A percentile compares a stretch with the other conserved stretches of the same genome.
Evolutionary conservation across 345 rosid species (phyloP).

Genomic region (Noccaea bulbosa): DNA sequence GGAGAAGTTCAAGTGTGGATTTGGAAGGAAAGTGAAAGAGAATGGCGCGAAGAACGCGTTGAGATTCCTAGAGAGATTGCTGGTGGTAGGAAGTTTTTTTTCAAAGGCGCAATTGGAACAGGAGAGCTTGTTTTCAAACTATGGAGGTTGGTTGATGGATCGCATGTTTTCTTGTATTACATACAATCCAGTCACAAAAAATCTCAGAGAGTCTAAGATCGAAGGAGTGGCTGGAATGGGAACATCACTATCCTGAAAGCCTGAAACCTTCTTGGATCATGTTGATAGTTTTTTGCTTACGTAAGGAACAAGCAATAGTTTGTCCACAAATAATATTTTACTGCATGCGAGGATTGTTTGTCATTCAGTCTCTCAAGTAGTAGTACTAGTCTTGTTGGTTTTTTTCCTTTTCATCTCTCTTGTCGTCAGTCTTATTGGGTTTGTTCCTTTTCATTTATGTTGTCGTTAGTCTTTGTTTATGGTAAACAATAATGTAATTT

Average conservation of each 20-base stretch:
- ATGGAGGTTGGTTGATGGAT: neutral
- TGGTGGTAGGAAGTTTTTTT: neutral
- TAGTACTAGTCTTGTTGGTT: neutral
- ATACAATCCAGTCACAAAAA: neutral
- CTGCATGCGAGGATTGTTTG: neutral
- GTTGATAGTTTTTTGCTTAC: neutral
- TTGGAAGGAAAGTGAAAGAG: no score
- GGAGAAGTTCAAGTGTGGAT: no score
- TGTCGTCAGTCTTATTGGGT: neutral
- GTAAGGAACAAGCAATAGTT: neutral
- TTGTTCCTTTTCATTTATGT: neutral
- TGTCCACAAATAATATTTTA: neutral
- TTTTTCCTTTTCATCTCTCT: neutral
- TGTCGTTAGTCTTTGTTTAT: no score
- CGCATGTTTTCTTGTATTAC: neutral
- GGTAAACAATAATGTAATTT: no score
- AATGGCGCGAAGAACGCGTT: no score
- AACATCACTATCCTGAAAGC: neutral
- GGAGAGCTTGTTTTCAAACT: neutral
- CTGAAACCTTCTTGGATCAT: neutral
- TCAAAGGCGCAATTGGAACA: neutral
- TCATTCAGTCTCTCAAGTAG: neutral
- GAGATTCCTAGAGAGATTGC: neutral
- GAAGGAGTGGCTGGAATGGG: neutral
- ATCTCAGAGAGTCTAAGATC: neutral